Evolutionary conservation across 2,329 filamentous ascomycete species (phyloP).

Genomic region (Mycosphaerella sp.): DNA sequence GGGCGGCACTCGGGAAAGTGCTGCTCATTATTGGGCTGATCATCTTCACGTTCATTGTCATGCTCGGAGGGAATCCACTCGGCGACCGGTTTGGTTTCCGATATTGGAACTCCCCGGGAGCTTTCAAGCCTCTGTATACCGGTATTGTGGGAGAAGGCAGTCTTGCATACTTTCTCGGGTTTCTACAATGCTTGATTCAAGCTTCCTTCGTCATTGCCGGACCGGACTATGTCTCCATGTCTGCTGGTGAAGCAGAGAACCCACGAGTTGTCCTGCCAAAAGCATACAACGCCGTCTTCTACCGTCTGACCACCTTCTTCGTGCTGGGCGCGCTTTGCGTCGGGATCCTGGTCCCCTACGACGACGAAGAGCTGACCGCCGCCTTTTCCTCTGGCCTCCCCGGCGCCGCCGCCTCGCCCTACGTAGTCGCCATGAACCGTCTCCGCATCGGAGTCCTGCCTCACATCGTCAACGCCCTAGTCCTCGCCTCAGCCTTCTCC

Average conservation of each 20-base stretch:
- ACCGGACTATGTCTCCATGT: conserved; percentile 60
- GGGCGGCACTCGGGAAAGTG: conserved; percentile 52
- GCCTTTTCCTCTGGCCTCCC: conserved; percentile 42
- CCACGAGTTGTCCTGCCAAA: conserved; percentile 63
- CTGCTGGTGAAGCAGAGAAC: conserved; percentile 65
- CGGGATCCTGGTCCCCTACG: conserved; percentile 65
- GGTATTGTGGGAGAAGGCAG: conserved; percentile 45
- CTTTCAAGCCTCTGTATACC: conserved; percentile 51
- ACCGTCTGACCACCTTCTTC: conserved; percentile 69
- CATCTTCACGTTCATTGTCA: conserved; percentile 72
- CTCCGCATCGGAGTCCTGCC: conserved; percentile 58
- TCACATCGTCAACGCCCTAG: conserved; percentile 66
- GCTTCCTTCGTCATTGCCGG: conserved; percentile 63
- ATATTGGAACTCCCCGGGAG: conserved; percentile 60
- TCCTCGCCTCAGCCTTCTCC: conserved; percentile 55
- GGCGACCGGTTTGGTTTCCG: conserved; percentile 67
- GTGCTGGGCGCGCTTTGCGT: conserved; percentile 66
- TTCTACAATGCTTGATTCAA: conserved; percentile 67
- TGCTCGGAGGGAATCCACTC: conserved; percentile 71
- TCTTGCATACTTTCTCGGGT: conserved; percentile 68
- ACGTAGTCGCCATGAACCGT: conserved; percentile 62
- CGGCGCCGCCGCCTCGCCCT: conserved; percentile 60
- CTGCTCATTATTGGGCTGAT: conserved; percentile 66
- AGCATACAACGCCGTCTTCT: conserved; percentile 74
- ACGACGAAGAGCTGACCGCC: conserved; percentile 56